These are phyloP conservation scores for Ogataea sp. DNA, from an alignment of 805 yeast species.

Conservation along the genomic window DNA sequence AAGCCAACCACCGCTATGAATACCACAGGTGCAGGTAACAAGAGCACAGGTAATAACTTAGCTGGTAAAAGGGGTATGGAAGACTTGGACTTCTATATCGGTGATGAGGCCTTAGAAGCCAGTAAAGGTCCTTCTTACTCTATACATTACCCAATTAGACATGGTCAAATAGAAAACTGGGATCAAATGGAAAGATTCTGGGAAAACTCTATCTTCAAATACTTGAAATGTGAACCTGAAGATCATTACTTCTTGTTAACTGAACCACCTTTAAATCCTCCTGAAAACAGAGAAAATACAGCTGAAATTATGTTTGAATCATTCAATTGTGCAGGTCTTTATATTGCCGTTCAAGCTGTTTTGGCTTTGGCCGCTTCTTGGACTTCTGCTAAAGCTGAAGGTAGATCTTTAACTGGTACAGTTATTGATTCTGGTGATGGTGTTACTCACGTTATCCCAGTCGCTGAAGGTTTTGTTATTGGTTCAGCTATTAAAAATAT, in stretches of 20 bases:
- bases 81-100: conserved; percentile 89
- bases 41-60: conserved; percentile 32
- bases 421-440: conserved; percentile 99
- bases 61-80: conserved; percentile 78
- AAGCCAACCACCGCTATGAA: conserved; percentile 37
- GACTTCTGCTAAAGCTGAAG: conserved; percentile 94
- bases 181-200: conserved; percentile 99
- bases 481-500: conserved; percentile 96
- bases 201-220: conserved; percentile 96
- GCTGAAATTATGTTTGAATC: conserved; percentile 99
- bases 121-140: conserved; percentile 89
- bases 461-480: conserved; percentile 97
- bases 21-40: conserved; percentile 12
- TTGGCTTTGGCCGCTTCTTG: conserved; percentile 97
- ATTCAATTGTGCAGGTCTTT: conserved; percentile 96
- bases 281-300: conserved; percentile 96
- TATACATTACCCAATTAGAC: conserved; percentile 86
- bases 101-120: conserved; percentile 89
- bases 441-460: conserved; percentile 98
- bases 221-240: conserved; percentile 96
- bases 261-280: conserved; percentile 99
- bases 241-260: conserved; percentile 94
- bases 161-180: conserved; percentile 98
- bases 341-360: conserved; percentile 98
- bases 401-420: conserved; percentile 94